These are phyloP conservation scores for Geotrichum klebahnii DNA, from an alignment of 1,139 yeast genomes.

Conservation along the genomic window DNA sequence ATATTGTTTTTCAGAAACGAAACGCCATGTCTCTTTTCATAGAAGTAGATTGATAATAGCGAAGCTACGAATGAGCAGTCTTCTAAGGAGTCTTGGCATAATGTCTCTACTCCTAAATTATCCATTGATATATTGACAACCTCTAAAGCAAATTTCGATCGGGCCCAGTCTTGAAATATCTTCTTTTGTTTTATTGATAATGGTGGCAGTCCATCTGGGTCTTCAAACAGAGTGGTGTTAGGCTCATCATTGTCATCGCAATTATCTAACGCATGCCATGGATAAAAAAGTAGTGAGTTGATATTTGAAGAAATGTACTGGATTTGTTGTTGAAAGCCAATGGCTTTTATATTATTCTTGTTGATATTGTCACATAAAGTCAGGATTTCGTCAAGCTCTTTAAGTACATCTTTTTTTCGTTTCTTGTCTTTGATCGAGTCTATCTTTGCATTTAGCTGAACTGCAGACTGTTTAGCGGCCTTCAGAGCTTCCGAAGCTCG, in stretches of 20 bases:
- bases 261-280: slow-evolving; percentile 28
- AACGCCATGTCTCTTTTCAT: slow-evolving; percentile 27
- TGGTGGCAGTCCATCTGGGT: slow-evolving; percentile 26
- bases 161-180: slow-evolving; percentile 30
- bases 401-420: slow-evolving; percentile 8
- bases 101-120: slow-evolving; percentile 26
- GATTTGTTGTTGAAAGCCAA: slow-evolving; percentile 26
- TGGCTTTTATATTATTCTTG: slow-evolving; percentile 1
- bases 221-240: slow-evolving; percentile 19
- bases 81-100: slow-evolving; percentile 56
- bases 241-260: neutral
- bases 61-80: slow-evolving; percentile 78
- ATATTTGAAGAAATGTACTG: slow-evolving; percentile 30
- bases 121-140: slow-evolving; percentile 21
- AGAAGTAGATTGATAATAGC: slow-evolving; percentile 45
- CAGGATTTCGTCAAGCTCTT: slow-evolving; percentile 15
- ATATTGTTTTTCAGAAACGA: slow-evolving; percentile 25
- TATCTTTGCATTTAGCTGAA: slow-evolving; percentile 19
- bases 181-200: slow-evolving; percentile 27
- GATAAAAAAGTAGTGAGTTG: slow-evolving; percentile 26
- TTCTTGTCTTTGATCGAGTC: slow-evolving; percentile 15
- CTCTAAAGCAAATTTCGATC: slow-evolving; percentile 29
- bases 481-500: slow-evolving; percentile 27
- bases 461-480: slow-evolving; percentile 21
- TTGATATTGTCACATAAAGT: slow-evolving; percentile 26